Evolutionary conservation across 129 eudicot genomes (phyloP).

Genomic region (Helianthus tuberosus): DNA sequence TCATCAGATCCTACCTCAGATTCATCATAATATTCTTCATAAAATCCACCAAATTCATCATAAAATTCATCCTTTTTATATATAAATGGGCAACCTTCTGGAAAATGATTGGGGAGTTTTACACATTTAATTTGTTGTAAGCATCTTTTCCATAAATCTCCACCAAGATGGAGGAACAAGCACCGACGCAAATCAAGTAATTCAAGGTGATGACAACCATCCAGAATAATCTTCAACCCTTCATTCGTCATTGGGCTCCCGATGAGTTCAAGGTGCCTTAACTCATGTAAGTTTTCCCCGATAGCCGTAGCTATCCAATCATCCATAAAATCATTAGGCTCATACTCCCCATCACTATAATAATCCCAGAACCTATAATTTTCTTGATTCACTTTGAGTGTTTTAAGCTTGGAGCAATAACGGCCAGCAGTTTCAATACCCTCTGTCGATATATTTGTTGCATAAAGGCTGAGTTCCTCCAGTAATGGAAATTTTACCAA

Average conservation of each 20-base stretch:
- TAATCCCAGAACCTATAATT: not conserved
- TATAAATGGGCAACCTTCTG: not conserved
- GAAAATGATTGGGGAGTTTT: not conserved
- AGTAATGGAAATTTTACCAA: conserved; percentile 3
- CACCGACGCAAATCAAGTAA: not conserved
- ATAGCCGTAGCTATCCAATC: not conserved
- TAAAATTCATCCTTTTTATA: not conserved
- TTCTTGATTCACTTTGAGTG: not conserved
- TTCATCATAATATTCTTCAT: not conserved
- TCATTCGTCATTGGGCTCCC: not conserved
- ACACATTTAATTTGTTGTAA: not conserved
- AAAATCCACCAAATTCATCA: not conserved
- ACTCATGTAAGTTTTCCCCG: not conserved
- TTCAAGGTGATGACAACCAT: conserved; percentile 20
- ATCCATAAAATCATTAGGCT: too few relatives aligned
- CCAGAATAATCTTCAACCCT: conserved; percentile 14
- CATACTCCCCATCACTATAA: too few relatives aligned
- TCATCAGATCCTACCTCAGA: not conserved
- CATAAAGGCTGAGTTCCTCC: conserved; percentile 14
- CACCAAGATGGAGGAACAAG: not conserved
- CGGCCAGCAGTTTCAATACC: conserved; percentile 18
- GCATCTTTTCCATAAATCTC: not conserved
- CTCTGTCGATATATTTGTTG: not conserved
- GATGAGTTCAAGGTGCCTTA: conserved; percentile 16
- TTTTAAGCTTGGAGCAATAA: conserved; percentile 11